Conservation (phyloP, 768 basidiomycete species). For the Cubamyces lactineus region DNA sequence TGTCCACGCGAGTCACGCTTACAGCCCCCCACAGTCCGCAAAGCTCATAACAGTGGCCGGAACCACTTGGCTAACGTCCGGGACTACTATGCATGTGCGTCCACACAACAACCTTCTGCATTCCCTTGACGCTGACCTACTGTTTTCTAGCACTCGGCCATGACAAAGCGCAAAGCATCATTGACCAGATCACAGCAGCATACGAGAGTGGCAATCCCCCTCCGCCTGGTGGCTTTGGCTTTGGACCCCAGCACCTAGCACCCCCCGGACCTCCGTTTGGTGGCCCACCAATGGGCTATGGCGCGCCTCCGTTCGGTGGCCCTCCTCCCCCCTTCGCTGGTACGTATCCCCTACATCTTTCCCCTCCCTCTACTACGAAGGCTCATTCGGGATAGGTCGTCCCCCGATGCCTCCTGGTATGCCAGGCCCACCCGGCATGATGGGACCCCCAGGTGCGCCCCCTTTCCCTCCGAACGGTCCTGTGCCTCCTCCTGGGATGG, state of each 20-base stretch:
- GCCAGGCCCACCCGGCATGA: slow-evolving; percentile 47
- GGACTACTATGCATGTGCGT: slow-evolving; percentile 94
- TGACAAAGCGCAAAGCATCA: slow-evolving; percentile 97
- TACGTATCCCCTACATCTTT: slow-evolving; percentile 18
- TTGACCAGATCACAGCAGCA: slow-evolving; percentile 95
- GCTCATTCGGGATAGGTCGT: slow-evolving; percentile 45
- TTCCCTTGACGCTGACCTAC: slow-evolving; percentile 22
- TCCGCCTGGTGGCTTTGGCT: slow-evolving; percentile 86
- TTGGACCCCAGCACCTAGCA: slow-evolving; percentile 79
- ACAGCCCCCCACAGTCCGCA: slow-evolving; percentile 65
- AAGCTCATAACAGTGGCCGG: slow-evolving; percentile 97
- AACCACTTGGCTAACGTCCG: slow-evolving; percentile 97
- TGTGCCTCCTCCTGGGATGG: slow-evolving; percentile 46
- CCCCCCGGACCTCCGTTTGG: slow-evolving; percentile 47
- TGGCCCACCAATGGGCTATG: slow-evolving; percentile 53
- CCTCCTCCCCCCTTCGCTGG: slow-evolving; percentile 41
- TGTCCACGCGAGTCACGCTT: slow-evolving; percentile 6
- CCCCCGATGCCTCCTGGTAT: slow-evolving; percentile 74
- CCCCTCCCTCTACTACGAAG: background rate
- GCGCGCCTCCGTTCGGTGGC: slow-evolving; percentile 57
- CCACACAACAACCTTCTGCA: background rate
- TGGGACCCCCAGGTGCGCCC: slow-evolving; percentile 62
- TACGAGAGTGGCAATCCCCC: slow-evolving; percentile 88
- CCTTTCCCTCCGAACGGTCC: slow-evolving; percentile 73
- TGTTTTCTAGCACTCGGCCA: slow-evolving; percentile 71